phyloP scores from a whole-genome alignment of 1,284 basidiomycete species.

The Cutaneotrichosporon spelunceum region DNA sequence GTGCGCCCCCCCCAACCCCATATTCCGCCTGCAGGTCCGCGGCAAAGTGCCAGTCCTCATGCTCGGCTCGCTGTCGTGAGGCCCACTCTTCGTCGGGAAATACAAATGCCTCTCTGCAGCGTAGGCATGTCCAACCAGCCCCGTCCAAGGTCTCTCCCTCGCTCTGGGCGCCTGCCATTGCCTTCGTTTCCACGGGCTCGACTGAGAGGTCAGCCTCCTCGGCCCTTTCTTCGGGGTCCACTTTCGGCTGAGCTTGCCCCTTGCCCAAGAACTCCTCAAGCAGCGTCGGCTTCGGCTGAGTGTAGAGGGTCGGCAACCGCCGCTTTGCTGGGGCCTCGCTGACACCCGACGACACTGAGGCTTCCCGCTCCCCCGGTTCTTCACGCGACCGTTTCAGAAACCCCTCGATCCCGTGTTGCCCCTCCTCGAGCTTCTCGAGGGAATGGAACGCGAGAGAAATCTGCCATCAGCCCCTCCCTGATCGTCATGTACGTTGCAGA shows the following conservation, averaged over 20 bases:
- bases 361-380: background rate
- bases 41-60: conserved; percentile 83
- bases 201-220: background rate
- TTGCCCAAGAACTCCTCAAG: conserved; percentile 33
- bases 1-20: conserved; percentile 6
- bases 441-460: conserved; percentile 77
- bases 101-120: conserved; percentile 26
- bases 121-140: conserved; percentile 23
- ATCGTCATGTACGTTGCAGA: conserved; percentile 57
- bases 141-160: background rate
- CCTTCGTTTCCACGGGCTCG: background rate
- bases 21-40: conserved; percentile 60
- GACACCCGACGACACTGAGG: background rate
- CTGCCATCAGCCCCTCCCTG: conserved; percentile 23
- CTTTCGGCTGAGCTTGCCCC: conserved; percentile 5
- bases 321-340: conserved; percentile 28
- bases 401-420: conserved; percentile 80
- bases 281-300: conserved; percentile 24
- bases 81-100: conserved; percentile 22
- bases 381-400: conserved; percentile 59
- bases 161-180: background rate
- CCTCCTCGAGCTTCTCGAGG: conserved; percentile 71
- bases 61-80: conserved; percentile 62
- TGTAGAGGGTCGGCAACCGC: conserved; percentile 33
- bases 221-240: background rate